Percentiles rank a stretch among this genome's conserved stretches.
Conservation (phyloP, 805 yeast genomes). For the Ogataea degrootiae region DNA sequence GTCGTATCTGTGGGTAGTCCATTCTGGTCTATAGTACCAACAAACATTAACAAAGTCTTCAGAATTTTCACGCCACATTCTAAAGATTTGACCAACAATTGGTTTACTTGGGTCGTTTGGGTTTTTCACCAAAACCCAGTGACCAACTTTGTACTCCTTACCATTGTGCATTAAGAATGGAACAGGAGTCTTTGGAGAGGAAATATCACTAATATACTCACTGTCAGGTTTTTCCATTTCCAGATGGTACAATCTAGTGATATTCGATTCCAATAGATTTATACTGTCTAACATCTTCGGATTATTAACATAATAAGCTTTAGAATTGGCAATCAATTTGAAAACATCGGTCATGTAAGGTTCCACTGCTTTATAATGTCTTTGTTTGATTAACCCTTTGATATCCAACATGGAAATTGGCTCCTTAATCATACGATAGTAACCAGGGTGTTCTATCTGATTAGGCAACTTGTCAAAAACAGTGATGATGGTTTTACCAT, state of each 20-base stretch:
- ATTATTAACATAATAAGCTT: conserved; percentile 54
- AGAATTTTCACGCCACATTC: conserved; percentile 88
- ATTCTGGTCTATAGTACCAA: conserved; percentile 98
- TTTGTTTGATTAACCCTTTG: conserved; percentile 76
- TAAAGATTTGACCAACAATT: conserved; percentile 87
- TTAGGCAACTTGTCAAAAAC: conserved; percentile 84
- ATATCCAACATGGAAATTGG: conserved; percentile 72
- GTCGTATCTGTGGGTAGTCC: conserved; percentile 91
- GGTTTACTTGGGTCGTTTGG: conserved; percentile 88
- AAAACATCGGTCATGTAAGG: conserved; percentile 73
- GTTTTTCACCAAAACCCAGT: conserved; percentile 87
- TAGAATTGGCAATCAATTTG: conserved; percentile 70
- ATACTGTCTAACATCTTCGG: conserved; percentile 59
- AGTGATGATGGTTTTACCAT: conserved; percentile 39
- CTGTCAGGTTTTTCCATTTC: conserved; percentile 82
- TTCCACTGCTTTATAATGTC: conserved; percentile 74
- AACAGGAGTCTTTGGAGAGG: conserved; percentile 49
- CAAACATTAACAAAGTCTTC: conserved; percentile 88
- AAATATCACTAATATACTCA: conserved; percentile 58
- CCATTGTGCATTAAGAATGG: conserved; percentile 82
- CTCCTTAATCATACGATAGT: conserved; percentile 47
- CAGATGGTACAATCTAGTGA: conserved; percentile 51
- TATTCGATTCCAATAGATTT: conserved; percentile 54
- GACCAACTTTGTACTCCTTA: conserved; percentile 77
- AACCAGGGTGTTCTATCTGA: conserved; percentile 47